Base-by-base conservation (phyloP, 2,329 filamentous ascomycete species). In the Pyrenophora graminea region DNA sequence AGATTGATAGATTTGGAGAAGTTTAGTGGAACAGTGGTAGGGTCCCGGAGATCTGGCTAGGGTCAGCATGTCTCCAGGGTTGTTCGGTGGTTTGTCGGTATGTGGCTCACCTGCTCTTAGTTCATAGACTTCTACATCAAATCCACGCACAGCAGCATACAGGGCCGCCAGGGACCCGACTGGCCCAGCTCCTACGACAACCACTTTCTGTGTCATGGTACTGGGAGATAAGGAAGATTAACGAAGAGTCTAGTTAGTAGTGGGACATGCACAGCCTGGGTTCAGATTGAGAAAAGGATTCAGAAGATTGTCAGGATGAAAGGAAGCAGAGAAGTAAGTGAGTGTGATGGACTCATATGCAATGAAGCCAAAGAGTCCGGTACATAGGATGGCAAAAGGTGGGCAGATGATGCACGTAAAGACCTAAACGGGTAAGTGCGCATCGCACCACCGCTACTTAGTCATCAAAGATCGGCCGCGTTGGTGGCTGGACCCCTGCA, bases 1-100 rank as follows among this genome's bases (percentile, higher is more conserved):
- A 99, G 78, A 69, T 99, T 99, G 79, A 99, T 99, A n/a, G 94
- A 97, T 73, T 91, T 96, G 54, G 92, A 96, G 70, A 97, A 97
- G 74, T 97, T 97, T 55, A 97, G 80, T 3, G 93, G 92, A 25
- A 86, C 85, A 0, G 90, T 96, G 2, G 85, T 82, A 2, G 89
- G 86, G 70, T 95, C 86, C 34, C 94, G 86, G 41, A 97, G 85
- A 77, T 99, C 94, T 97, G 6, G 8, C 10, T 34, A 13, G 33
- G n/a, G 33, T 59, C 34, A 56, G 51, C 18, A 38, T 32, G 21
- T 15, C 15, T 15, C 15, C 15, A 15, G 15, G 15, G 15, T 23
- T 25, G 12, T 12, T 31, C 39, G 41, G 51, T 38, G 40, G 33
- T 39, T 19, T 36, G 37, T 21, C 39, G 30, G 34, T 39, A 32